Conservation (phyloP, 495 filamentous ascomycete species). For the Podospora pseudopauciseta region DNA sequence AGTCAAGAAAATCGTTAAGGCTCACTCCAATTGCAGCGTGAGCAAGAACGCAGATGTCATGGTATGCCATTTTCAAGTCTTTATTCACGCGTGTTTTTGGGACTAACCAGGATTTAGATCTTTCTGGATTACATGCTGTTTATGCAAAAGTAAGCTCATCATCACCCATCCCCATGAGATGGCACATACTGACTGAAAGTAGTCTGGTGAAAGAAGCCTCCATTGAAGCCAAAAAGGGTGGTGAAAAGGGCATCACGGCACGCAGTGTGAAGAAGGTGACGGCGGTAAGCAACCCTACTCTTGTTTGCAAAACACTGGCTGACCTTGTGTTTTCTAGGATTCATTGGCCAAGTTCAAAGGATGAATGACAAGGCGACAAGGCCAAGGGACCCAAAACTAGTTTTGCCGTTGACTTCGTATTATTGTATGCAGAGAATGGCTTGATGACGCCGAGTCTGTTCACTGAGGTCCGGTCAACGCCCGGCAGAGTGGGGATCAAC, state of each 20-base stretch:
- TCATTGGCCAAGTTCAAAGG: slow-evolving; percentile 76
- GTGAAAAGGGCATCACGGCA: slow-evolving; percentile 69
- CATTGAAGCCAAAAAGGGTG: slow-evolving; percentile 68
- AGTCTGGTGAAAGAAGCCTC: slow-evolving; percentile 83
- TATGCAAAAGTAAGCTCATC: slow-evolving; percentile 67
- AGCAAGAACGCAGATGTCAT: slow-evolving; percentile 86
- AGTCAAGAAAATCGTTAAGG: slow-evolving; percentile 84
- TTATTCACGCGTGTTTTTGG: slow-evolving; percentile 16
- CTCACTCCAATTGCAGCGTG: slow-evolving; percentile 72
- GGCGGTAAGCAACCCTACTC: slow-evolving; percentile 52
- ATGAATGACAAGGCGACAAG: slow-evolving; percentile 34
- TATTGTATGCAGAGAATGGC: not conserved
- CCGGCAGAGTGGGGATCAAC: slow-evolving; percentile 8
- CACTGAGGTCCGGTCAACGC: not conserved
- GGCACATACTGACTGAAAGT: slow-evolving; percentile 15
- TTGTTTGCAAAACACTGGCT: slow-evolving; percentile 13
- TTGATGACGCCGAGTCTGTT: not conserved
- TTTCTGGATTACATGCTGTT: slow-evolving; percentile 89
- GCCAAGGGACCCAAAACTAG: not conserved
- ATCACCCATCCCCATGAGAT: not conserved
- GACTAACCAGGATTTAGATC: slow-evolving; percentile 49
- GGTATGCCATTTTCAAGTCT: slow-evolving; percentile 44
- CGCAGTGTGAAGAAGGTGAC: slow-evolving; percentile 73
- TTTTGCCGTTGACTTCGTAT: not conserved
- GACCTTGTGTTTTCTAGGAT: slow-evolving; percentile 43